phyloP scores from a whole-genome alignment of 768 basidiomycete species.

The Phanerochaete carnosa region DNA sequence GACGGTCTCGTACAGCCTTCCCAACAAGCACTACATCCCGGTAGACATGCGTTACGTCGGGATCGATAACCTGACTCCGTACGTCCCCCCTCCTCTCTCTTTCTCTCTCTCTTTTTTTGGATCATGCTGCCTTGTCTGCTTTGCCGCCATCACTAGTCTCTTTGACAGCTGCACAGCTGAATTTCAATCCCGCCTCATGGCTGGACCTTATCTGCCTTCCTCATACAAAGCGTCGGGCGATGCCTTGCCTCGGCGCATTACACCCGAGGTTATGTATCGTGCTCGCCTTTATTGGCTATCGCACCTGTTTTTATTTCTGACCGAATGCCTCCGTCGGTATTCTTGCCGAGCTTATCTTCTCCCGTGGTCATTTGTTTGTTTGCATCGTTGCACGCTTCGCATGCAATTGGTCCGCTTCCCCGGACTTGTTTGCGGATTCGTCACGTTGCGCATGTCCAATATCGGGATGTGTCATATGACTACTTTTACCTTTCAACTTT shows the following conservation, averaged over 20 bases:
- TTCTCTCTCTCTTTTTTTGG: neutral
- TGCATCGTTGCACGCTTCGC: neutral
- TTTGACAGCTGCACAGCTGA: neutral
- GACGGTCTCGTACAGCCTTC: conserved; percentile 68
- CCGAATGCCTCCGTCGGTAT: neutral
- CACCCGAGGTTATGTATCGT: neutral
- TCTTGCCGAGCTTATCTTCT: neutral
- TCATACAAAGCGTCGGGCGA: neutral
- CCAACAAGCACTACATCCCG: conserved; percentile 94
- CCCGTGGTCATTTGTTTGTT: neutral
- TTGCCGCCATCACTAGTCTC: neutral
- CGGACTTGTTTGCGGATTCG: neutral
- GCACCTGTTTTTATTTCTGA: neutral
- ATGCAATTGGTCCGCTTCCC: neutral
- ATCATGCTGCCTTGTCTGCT: neutral
- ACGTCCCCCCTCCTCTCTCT: conserved; percentile 22
- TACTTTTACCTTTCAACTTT: neutral
- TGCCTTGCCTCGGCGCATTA: neutral
- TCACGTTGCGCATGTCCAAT: neutral
- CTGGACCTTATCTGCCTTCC: neutral
- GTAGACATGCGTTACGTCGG: conserved; percentile 78
- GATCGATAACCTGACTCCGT: conserved; percentile 70
- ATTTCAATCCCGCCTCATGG: neutral
- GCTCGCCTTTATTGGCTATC: neutral
- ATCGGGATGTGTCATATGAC: neutral